phyloP scores from a whole-genome alignment of 805 yeast species.

The Schwanniomyces vanrijiae region DNA sequence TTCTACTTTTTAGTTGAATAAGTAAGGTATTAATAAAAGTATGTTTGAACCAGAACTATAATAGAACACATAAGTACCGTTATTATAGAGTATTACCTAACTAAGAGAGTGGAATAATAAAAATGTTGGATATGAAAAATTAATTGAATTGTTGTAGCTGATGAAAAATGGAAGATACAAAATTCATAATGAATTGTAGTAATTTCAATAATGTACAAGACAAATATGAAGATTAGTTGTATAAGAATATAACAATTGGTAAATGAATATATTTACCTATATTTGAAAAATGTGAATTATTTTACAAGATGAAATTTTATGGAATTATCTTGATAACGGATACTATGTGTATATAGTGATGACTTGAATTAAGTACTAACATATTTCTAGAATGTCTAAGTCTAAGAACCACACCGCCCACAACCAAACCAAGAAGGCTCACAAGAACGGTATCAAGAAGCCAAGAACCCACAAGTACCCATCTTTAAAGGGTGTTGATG shows the following conservation, averaged over 20 bases:
- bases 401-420: slow-evolving; percentile 99
- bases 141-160: background rate
- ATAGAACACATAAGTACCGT: slow-evolving; percentile 2
- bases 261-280: too few relatives aligned
- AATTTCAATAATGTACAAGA: background rate
- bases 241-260: too few relatives aligned
- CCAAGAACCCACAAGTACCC: slow-evolving; percentile 98
- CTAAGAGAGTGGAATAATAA: background rate
- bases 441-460: slow-evolving; percentile 99
- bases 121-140: background rate
- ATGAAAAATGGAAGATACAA: background rate
- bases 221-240: background rate
- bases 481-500: slow-evolving; percentile 97
- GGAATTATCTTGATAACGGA: background rate
- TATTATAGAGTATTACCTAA: background rate
- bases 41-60: slow-evolving; percentile 7
- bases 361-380: slow-evolving; percentile 23
- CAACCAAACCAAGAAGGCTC: slow-evolving; percentile 99
- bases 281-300: too few relatives aligned
- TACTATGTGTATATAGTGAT: background rate
- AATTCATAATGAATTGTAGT: background rate
- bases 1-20: slow-evolving; percentile 7
- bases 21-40: slow-evolving; percentile 10
- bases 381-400: slow-evolving; percentile 71
- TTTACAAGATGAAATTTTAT: background rate